A percentile compares a stretch with the other conserved stretches of the same genome.
Evolutionary conservation across 495 filamentous ascomycete genomes (phyloP).

Genomic region (Zalerion maritima): DNA sequence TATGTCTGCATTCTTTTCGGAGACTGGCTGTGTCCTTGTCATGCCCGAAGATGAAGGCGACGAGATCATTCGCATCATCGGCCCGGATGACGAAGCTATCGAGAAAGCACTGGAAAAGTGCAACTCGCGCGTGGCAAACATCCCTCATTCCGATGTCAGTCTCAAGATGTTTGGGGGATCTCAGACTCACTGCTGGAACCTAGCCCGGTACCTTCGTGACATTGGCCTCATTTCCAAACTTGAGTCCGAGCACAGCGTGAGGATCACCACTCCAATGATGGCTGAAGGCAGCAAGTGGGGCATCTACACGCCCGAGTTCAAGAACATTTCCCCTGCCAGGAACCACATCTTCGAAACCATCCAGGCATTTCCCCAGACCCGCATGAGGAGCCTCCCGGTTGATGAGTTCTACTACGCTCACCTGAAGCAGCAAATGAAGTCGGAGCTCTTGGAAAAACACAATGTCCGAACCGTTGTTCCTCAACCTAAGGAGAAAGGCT

Average conservation of each 20-base stretch:
- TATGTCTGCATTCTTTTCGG: conserved; percentile 68
- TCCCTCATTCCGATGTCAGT: conserved; percentile 67
- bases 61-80: conserved; percentile 70
- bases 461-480: conserved; percentile 72
- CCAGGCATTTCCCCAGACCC: conserved; percentile 62
- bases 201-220: conserved; percentile 71
- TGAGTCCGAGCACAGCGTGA: conserved; percentile 60
- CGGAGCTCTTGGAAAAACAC: conserved; percentile 51
- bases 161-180: conserved; percentile 56
- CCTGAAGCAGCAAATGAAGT: conserved; percentile 46
- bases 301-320: conserved; percentile 69
- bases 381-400: conserved; percentile 51
- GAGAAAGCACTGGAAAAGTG: conserved; percentile 60
- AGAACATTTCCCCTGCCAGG: conserved; percentile 66
- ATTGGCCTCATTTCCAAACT: conserved; percentile 63
- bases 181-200: conserved; percentile 61
- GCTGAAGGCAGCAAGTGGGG: conserved; percentile 59
- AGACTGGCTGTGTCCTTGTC: conserved; percentile 83
- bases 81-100: conserved; percentile 57
- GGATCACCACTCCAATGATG: conserved; percentile 59
- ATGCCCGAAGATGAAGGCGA: conserved; percentile 60
- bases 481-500: conserved; percentile 38
- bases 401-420: conserved; percentile 81
- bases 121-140: conserved; percentile 65
- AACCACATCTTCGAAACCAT: conserved; percentile 70